These are phyloP conservation scores for Davidsoniella australis DNA, from an alignment of 2,329 filamentous ascomycete species.

Conservation along the genomic window DNA sequence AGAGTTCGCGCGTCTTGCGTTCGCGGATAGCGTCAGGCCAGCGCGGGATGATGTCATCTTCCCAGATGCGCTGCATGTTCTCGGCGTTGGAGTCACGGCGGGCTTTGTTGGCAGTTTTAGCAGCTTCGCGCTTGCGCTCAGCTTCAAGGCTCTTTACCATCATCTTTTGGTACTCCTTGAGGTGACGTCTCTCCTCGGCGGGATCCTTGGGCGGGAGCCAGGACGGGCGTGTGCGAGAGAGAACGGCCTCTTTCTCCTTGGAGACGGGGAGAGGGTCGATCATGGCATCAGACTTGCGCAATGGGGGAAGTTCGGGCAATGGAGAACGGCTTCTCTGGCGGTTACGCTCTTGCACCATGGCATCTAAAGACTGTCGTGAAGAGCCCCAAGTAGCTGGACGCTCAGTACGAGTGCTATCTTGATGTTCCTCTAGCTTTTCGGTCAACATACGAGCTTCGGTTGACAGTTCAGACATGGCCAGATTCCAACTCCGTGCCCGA, in stretches of 20 bases:
- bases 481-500: slow-evolving; percentile 59
- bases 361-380: slow-evolving; percentile 13
- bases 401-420: slow-evolving; percentile 31
- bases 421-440: slow-evolving; percentile 64
- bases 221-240: slow-evolving; percentile 63
- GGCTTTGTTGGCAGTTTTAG: slow-evolving; percentile 32
- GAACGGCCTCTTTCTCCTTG: slow-evolving; percentile 70
- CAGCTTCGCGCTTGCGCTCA: slow-evolving; percentile 40
- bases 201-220: slow-evolving; percentile 81
- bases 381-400: slow-evolving; percentile 14
- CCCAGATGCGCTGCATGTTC: slow-evolving; percentile 49
- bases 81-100: slow-evolving; percentile 37
- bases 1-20: slow-evolving; percentile 55
- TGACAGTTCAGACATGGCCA: slow-evolving; percentile 50
- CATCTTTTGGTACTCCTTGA: slow-evolving; percentile 75
- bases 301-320: slow-evolving; percentile 49
- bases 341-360: slow-evolving; percentile 14
- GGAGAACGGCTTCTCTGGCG: slow-evolving; percentile 25
- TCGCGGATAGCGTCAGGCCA: slow-evolving; percentile 57
- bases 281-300: slow-evolving; percentile 61
- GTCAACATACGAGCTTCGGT: slow-evolving; percentile 59
- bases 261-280: slow-evolving; percentile 72
- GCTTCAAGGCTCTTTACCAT: slow-evolving; percentile 47
- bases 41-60: slow-evolving; percentile 57
- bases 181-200: slow-evolving; percentile 74